Base-by-base conservation (phyloP, 805 yeast genomes). In the Hanseniaspora lindneri region DNA sequence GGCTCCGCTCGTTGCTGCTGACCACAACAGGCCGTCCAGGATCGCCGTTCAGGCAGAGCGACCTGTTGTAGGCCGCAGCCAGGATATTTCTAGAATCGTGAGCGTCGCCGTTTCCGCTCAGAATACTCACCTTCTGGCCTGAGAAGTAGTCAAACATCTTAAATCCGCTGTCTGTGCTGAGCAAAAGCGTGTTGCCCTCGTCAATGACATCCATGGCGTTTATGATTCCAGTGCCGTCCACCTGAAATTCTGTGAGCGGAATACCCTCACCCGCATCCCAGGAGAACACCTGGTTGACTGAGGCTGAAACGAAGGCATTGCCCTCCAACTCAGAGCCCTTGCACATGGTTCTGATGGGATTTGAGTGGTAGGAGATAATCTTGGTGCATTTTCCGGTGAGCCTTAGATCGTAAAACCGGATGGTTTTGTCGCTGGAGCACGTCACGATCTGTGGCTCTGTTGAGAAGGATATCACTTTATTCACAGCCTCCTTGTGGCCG, bases 391-490 rank as follows among this genome's bases (percentile, higher is more conserved):
- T 77, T 5, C 89, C 95, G 19, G 87, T 85, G 3, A 82, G 75
- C 25, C 86, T 60, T 6, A 66, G 57, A 62, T 92, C 97, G 95
- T 96, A 92, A n/a, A 88, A 66, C 52, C 87, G 68, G 3, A 92
- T 74, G 0, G 96, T 85, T 0, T 82, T 71, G 62, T 92, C 98
- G 73, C 77, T 79, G 0, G 95, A 82, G 19, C 86, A 76, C 20
- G 94, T 74, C 6, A 89, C 66, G 2, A 92, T 68, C 61, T 92
- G 97, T 1, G 97, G 97, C 52, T 85, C 94, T 1, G 76, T 76
- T 0, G 76, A 70, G 44, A 82, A 79, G 49, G 86, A 70, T 32
- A 67, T 68, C 1, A 92, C 81, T 43, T 79, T 70, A 49, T 80
- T 80, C 4, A 92, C 75, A 14, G 92, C 80, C 35, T 76, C 73